Base-by-base conservation (phyloP, 257 asterid genomes). In the Solanum chilense region DNA sequence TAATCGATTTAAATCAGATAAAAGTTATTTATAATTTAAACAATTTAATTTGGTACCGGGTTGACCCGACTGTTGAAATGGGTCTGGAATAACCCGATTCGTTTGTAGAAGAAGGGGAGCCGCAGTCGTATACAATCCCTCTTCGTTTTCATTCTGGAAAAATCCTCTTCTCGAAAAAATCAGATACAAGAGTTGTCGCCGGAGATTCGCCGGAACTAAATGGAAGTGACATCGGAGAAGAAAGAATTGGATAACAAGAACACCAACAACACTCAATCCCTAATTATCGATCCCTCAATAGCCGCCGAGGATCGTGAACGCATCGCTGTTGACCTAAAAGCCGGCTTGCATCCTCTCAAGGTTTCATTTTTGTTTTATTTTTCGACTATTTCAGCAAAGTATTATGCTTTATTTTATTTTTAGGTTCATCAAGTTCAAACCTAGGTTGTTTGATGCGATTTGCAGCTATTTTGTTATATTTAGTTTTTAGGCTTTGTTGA, bases 291-390 rank as follows among this genome's bases (percentile, higher is more conserved):
- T 25, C 84, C 84, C 5, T 77, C 23, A 6, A 77, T 25, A 7
- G 37, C 60, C 33, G 83, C 52, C 58, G 60, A 76, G 41, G 85
- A 80, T 27, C 85, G 69, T 35, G 85, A 80, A 80, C 85, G 85
- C 44, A 31, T 80, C 68, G 85, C 85, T 2, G 44, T 20, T 80
- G 85, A 80, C 29, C 98, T 94, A 88, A 96, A 94, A 91, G 95
- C 98, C 82, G 98, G 98, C 39, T 93, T 96, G 82, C 98, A 97
- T 83, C 98, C 99, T 80, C 99, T 97, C 89, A 95, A 90, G 93
- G 99, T 96, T 49, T 49, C 20, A 29, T 47, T 80, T 78, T 70
- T 68, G 42, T 25, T 66, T 66, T 42, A n/a, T 64, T 73, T 27
- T 15, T 45, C 12, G 70, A 6, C 9, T 45, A 25, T 42, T n/a